phyloP scores from a whole-genome alignment of 768 basidiomycete genomes.

The Rhodotorula sphaerocarpa region DNA sequence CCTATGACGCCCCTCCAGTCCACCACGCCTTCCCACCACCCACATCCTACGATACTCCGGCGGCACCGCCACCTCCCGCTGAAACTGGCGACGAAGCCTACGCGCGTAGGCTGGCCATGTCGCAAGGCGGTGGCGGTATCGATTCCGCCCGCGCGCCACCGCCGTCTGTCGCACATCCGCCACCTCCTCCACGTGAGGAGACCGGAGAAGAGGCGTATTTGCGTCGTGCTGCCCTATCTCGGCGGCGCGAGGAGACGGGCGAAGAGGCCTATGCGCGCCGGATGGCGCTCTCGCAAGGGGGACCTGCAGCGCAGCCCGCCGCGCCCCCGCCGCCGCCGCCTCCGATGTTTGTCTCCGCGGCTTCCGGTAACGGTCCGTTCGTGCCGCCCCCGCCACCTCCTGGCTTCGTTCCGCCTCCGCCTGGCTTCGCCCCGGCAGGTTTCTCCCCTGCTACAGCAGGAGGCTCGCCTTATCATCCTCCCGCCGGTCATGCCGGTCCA shows the following conservation, averaged over 20 bases:
- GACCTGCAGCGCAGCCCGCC: not conserved
- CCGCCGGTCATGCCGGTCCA: no score
- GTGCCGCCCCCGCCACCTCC: conserved; percentile 18
- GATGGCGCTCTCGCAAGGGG: conserved; percentile 8
- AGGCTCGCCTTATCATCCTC: not conserved
- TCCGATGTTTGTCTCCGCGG: no score
- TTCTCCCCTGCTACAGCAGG: not conserved
- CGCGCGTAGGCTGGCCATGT: conserved; percentile 24
- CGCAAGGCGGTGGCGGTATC: not conserved
- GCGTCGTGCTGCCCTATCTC: conserved; percentile 5
- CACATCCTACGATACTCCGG: not conserved
- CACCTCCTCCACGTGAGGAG: conserved; percentile 2
- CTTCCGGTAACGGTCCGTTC: not conserved
- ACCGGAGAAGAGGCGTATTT: conserved; percentile 33
- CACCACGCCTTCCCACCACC: not conserved
- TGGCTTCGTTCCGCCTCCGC: conserved; percentile 16
- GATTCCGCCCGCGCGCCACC: not conserved
- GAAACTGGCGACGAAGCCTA: conserved; percentile 34
- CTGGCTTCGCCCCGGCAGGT: not conserved
- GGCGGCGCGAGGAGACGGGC: not conserved
- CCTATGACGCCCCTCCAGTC: conserved; percentile 16
- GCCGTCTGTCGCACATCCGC: not conserved
- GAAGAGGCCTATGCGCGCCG: conserved; percentile 18
- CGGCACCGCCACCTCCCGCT: conserved; percentile 12
- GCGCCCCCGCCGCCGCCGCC: not conserved